These are phyloP conservation scores for Chenopodium berlandieri DNA, from an alignment of 148 eudicot species.

Conservation along the genomic window DNA sequence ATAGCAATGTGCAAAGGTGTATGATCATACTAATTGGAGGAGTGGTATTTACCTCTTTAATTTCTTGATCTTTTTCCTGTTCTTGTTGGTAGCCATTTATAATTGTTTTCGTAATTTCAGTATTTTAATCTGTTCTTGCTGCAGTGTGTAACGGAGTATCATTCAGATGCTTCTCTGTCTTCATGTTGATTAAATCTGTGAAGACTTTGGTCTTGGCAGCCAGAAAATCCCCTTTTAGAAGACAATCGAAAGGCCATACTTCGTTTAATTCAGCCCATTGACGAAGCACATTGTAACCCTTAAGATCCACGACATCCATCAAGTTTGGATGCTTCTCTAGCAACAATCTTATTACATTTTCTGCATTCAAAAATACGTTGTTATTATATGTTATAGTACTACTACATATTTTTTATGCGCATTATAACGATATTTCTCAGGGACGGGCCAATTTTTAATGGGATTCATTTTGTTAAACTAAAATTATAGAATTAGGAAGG, in stretches of 20 bases:
- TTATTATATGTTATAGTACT: too few species aligned
- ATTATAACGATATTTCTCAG: too few species aligned
- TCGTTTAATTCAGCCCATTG: not conserved
- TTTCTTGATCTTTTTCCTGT: too few species aligned
- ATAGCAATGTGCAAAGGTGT: not conserved
- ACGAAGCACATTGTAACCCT: not conserved
- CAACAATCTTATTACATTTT: not conserved
- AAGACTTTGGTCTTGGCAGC: not conserved
- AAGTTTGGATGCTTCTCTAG: slow-evolving; percentile 1
- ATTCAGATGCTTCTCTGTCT: too few species aligned
- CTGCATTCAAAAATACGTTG: not conserved
- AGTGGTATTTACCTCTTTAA: not conserved
- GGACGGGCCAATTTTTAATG: too few species aligned
- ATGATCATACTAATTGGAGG: not conserved
- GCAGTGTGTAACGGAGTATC: slow-evolving; percentile 21
- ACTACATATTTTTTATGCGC: too few species aligned
- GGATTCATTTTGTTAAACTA: too few species aligned
- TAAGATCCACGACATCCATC: not conserved
- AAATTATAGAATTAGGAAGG: too few species aligned
- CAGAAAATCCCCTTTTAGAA: not conserved
- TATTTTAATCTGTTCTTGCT: not conserved
- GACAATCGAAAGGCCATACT: not conserved
- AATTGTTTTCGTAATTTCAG: not conserved
- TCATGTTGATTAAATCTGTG: not conserved
- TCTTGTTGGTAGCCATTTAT: not conserved